Evolutionary conservation across 306 rosid species (phyloP), one percentile per base, ranked within the genome.

Genomic region (Argentina anserina): DNA sequence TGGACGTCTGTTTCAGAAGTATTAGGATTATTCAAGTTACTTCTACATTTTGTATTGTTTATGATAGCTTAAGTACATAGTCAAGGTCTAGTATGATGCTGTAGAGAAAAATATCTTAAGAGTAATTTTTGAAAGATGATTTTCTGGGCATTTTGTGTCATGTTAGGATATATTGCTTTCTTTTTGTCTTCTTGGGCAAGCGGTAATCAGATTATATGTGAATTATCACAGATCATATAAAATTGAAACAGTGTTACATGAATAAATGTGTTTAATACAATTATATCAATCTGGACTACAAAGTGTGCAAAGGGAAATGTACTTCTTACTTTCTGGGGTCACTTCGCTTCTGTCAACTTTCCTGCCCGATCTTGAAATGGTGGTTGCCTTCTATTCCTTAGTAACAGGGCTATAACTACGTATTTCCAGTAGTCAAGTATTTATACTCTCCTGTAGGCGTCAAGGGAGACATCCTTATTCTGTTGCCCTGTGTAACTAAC

Each of bases 371-470:
- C 65, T 25, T 23, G 42, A 63, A 49, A 23, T 39, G 18, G 18
- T 72, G 7, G 52, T 34, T 52, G 21, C 33, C 66, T 47, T 25
- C 7, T 64, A 28, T 17, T 55, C 36, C 64, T n/a, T 17, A 13
- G 13, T 11, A 12, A 7, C 12, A 36, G 5, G 1, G 65, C 36
- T 69, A 6, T 12, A 61, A 21, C 34, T 21, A 34, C 34, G 49
- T 45, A 50, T 49, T 60, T 21, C 70, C 63, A 21, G 50, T 46
- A 63, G 18, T 37, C 71, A 74, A 21, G 50, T 33, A 47, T 18
- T 25, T 26, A 1, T 23, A 23, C 39, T 71, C 28, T 42, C 50
- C 11, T 50, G 65, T 47, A 20, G 65, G 33, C 9, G 17, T 28
- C 20, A 15, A 65, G 23, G 49, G 62, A 9, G 52, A 37, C 25